Percentiles rank a stretch among this genome's conserved stretches.
phyloP scores from a whole-genome alignment of 257 asterid genomes.

The Solanum corneliomulleri region DNA sequence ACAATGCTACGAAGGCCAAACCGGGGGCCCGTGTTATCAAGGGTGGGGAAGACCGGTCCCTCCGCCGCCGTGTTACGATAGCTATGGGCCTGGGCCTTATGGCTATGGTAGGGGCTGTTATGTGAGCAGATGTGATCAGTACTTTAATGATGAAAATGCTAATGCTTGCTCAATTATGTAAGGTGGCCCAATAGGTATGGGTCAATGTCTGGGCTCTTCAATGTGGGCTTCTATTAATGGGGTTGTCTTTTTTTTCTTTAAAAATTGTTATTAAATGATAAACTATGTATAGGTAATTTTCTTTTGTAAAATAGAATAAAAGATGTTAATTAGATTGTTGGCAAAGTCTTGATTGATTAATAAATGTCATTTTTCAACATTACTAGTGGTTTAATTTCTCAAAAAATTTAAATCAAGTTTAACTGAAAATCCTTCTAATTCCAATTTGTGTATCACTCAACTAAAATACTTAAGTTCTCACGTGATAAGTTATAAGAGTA shows the following conservation, averaged over 20 bases:
- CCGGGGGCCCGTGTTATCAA: background rate
- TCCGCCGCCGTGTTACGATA: slow-evolving; percentile 28
- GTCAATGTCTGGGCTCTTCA: background rate
- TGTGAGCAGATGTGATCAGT: slow-evolving; percentile 15
- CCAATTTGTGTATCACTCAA: background rate
- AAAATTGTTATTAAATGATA: background rate
- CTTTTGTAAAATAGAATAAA: background rate
- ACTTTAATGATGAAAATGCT: slow-evolving; percentile 45
- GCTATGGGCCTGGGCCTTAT: slow-evolving; percentile 15
- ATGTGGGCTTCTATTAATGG: background rate
- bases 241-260: background rate
- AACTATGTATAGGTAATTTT: background rate
- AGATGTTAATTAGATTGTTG: background rate
- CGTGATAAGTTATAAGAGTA: background rate
- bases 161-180: slow-evolving; percentile 30
- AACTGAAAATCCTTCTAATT: background rate
- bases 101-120: background rate
- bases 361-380: background rate
- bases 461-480: background rate
- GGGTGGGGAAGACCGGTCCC: slow-evolving; percentile 10
- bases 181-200: background rate
- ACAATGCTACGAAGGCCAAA: slow-evolving; percentile 20
- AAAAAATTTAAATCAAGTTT: background rate
- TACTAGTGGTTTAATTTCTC: background rate
- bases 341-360: background rate